These are phyloP conservation scores for Mucor saturninus DNA, from an alignment of 371 early-diverging fungal genomes.

Conservation along the genomic window DNA sequence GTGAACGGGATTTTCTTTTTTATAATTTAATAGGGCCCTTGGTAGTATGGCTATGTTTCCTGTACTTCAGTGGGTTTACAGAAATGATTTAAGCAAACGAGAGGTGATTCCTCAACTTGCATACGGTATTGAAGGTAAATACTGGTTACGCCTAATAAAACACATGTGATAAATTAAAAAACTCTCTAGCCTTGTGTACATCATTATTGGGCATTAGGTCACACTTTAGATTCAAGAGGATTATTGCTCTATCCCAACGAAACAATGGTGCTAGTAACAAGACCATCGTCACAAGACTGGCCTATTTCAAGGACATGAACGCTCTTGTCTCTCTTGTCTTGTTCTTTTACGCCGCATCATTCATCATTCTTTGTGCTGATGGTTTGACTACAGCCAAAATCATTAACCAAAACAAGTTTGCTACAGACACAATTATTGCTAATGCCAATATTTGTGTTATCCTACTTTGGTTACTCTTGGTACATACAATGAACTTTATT, in stretches of 20 bases:
- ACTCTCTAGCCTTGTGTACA: slow-evolving; percentile 24
- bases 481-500: slow-evolving; percentile 9
- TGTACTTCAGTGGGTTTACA: slow-evolving; percentile 40
- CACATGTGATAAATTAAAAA: background rate
- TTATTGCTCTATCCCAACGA: slow-evolving; percentile 27
- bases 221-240: slow-evolving; percentile 38
- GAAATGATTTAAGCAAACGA: slow-evolving; percentile 29
- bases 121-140: slow-evolving; percentile 40
- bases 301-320: slow-evolving; percentile 57
- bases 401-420: slow-evolving; percentile 48
- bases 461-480: slow-evolving; percentile 31
- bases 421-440: slow-evolving; percentile 47
- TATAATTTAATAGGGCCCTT: slow-evolving; percentile 28
- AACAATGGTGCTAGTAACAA: slow-evolving; percentile 14
- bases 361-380: slow-evolving; percentile 53
- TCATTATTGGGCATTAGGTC: slow-evolving; percentile 37
- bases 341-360: slow-evolving; percentile 30
- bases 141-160: background rate
- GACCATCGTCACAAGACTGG: slow-evolving; percentile 15
- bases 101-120: slow-evolving; percentile 45
- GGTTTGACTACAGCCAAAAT: slow-evolving; percentile 35
- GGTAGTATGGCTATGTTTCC: slow-evolving; percentile 43
- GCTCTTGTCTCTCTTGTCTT: slow-evolving; percentile 34
- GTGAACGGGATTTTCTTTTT: background rate
- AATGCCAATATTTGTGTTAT: slow-evolving; percentile 37